These are phyloP conservation scores for Hygrocybe coccinea DNA, from an alignment of 768 basidiomycete species.

Conservation along the genomic window DNA sequence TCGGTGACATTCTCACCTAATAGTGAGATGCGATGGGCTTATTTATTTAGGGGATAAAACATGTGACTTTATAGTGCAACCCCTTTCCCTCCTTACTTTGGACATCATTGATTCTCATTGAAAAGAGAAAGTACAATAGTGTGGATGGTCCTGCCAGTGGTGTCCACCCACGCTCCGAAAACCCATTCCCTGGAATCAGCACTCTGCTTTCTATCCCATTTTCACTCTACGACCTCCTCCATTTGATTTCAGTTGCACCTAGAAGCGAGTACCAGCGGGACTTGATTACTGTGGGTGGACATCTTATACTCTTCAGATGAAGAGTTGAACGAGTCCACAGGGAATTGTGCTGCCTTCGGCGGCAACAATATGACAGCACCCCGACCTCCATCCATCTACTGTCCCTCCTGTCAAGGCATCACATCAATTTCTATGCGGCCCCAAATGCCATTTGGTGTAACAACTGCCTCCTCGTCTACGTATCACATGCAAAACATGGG, in stretches of 20 bases:
- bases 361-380: not conserved
- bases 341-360: not conserved
- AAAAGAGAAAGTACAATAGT: no score
- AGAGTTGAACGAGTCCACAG: not conserved
- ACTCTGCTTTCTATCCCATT: constrained; percentile 13
- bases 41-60: no score
- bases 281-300: not conserved
- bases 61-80: no score
- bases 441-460: no score
- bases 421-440: not conserved
- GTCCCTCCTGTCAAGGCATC: not conserved
- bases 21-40: no score
- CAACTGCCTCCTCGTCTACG: no score
- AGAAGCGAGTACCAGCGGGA: constrained; percentile 1
- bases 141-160: constrained; percentile 12
- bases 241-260: constrained; percentile 1
- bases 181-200: constrained; percentile 8
- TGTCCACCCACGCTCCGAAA: not conserved
- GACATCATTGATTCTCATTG: no score
- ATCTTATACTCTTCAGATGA: constrained; percentile 5
- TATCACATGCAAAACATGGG: no score
- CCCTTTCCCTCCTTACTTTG: no score
- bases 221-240: constrained; percentile 9
- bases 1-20: no score
- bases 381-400: not conserved